Percentiles rank a stretch among this genome's conserved stretches.
These are phyloP conservation scores for Saraca asoca DNA, from an alignment of 331 rosid genomes.

Conservation along the genomic window DNA sequence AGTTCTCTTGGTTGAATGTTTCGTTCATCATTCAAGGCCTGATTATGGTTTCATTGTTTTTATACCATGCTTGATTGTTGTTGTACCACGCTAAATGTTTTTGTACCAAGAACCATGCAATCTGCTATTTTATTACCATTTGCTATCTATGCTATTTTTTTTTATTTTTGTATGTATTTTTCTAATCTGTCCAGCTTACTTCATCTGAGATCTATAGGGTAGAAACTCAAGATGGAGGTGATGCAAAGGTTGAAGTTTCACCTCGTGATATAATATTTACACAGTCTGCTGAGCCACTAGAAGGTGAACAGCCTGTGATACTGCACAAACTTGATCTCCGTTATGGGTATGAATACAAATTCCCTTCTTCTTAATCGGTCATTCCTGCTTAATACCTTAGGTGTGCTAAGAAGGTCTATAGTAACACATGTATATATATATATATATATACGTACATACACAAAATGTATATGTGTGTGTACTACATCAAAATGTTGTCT, in stretches of 20 bases:
- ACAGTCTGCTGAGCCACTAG: slow-evolving; percentile 79
- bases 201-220: slow-evolving; percentile 64
- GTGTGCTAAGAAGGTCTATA: slow-evolving; percentile 16
- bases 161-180: slow-evolving; percentile 26
- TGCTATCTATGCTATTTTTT: not conserved
- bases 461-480: not conserved
- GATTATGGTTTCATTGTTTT: slow-evolving; percentile 16
- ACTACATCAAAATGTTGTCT: too few relatives aligned
- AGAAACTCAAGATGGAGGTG: slow-evolving; percentile 97
- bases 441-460: too few relatives aligned
- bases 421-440: not conserved
- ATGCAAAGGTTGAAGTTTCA: slow-evolving; percentile 88
- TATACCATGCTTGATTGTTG: not conserved
- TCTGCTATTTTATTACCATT: slow-evolving; percentile 13
- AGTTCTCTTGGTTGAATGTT: slow-evolving; percentile 7
- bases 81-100: not conserved
- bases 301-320: slow-evolving; percentile 64
- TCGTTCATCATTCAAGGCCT: slow-evolving; percentile 25
- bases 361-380: not conserved
- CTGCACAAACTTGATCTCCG: slow-evolving; percentile 95
- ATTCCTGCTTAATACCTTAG: slow-evolving; percentile 13
- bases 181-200: slow-evolving; percentile 27
- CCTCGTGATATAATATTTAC: slow-evolving; percentile 92
- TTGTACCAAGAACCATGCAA: not conserved
- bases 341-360: slow-evolving; percentile 67